Evolutionary conservation across 352 stramenopile genomes (phyloP), one percentile per base, ranked within the genome.

Genomic region (Phytophthora aleatoria): DNA sequence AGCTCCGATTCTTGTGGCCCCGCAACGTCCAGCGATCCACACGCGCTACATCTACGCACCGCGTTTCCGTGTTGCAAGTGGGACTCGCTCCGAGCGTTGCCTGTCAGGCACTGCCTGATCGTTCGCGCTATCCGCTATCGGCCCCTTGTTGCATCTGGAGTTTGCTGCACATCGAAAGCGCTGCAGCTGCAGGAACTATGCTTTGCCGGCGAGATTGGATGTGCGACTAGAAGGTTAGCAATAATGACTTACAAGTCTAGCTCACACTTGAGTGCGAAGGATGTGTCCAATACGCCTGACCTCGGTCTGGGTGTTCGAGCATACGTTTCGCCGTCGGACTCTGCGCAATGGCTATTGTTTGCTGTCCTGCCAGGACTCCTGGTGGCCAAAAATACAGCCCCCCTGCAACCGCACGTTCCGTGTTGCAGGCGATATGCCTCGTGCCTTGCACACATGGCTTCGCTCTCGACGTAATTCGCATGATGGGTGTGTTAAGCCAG

Each of bases 41-140:
- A 38, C 48, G 41, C 24, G 20, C 58, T 63, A 20, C 20, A 20
- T 20, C 20, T 20, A 57, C 52, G 20, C 60, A 27, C 61, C 30
- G 11, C 28, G 61, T 60, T 69, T 69, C 62, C 62, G 55, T 65
- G 48, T 65, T 69, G 62, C 39, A 64, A 50, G 41, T 50, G 54
- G 61, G 54, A 65, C n/a, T 52, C 20, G 5, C 24, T 38, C 39
- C 11, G 27, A 31, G 36, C 28, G 36, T 28, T 58, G 38, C 47
- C 50, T 45, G 33, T 13, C 33, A 6, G 8, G 33, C 33, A 38
- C 33, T 13, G 0, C 38, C 38, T 43, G 20, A 36, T 10, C 12
- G n/a, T 55, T n/a, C 30, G 42, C 24, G 13, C 10, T 13, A 48
- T 59, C 39, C 20, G 20, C 20, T 20, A 38, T 39, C 39, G 50